Percentiles rank a stretch among this genome's conserved stretches.
Conservation (phyloP, 805 yeast genomes). For the Kregervanrija delftensis region DNA sequence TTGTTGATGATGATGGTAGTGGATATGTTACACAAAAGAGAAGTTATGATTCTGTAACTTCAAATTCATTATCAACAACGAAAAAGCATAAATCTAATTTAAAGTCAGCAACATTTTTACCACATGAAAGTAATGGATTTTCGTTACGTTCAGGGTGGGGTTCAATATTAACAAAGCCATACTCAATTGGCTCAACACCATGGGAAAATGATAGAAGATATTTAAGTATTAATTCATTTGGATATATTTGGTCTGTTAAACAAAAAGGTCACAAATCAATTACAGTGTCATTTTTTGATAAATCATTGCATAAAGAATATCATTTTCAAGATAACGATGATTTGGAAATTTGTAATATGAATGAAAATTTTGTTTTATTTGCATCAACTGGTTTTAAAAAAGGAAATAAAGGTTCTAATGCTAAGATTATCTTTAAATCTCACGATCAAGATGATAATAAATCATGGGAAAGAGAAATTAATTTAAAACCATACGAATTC, state of each 20-base stretch:
- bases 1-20: conserved; percentile 59
- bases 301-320: conserved; percentile 67
- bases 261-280: conserved; percentile 56
- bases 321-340: conserved; percentile 73
- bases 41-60: too few species aligned
- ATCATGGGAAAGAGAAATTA: conserved; percentile 61
- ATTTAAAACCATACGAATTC: conserved; percentile 39
- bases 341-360: conserved; percentile 71
- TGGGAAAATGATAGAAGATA: conserved; percentile 66
- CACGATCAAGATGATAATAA: conserved; percentile 52
- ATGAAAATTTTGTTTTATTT: conserved; percentile 57
- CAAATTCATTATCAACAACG: too few species aligned
- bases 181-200: conserved; percentile 86
- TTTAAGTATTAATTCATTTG: conserved; percentile 70
- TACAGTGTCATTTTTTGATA: conserved; percentile 85
- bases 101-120: too few species aligned
- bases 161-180: conserved; percentile 37
- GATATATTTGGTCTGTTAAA: conserved; percentile 74
- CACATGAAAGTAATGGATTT: too few species aligned
- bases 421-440: conserved; percentile 52
- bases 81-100: too few species aligned
- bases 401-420: conserved; percentile 20
- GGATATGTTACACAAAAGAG: conserved; percentile 20
- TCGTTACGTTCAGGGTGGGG: conserved; percentile 7
- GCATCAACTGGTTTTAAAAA: conserved; percentile 35